phyloP scores from a whole-genome alignment of 2,329 filamentous ascomycete species.

The Alternaria novae-zelandiae region DNA sequence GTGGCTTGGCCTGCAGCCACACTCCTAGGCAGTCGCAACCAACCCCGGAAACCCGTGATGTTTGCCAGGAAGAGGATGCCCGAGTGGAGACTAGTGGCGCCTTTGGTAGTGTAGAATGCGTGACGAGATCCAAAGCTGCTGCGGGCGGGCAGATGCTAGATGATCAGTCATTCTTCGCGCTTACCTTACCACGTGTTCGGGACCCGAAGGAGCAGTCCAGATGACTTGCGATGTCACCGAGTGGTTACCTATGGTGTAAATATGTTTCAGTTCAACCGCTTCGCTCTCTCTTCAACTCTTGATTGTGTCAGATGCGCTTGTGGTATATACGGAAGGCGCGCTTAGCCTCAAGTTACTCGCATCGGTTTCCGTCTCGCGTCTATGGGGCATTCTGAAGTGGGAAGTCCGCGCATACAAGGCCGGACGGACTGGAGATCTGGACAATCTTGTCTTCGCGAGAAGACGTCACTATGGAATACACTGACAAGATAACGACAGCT shows the following conservation, averaged over 20 bases:
- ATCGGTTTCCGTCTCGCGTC: neutral
- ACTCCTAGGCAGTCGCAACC: constrained; percentile 25
- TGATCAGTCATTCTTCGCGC: constrained; percentile 24
- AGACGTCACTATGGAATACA: neutral
- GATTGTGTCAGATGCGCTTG: constrained; percentile 1
- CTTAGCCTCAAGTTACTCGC: neutral
- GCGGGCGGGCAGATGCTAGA: constrained; percentile 11
- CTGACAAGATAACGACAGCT: constrained; percentile 7
- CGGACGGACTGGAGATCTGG: neutral
- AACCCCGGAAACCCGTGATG: constrained; percentile 26
- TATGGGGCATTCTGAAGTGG: neutral
- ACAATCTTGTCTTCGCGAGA: neutral
- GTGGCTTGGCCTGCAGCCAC: constrained; percentile 27
- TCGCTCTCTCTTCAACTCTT: constrained; percentile 11
- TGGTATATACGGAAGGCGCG: neutral
- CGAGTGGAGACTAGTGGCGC: constrained; percentile 7
- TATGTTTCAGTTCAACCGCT: constrained; percentile 33
- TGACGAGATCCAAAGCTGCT: constrained; percentile 3
- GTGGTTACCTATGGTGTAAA: constrained; percentile 40
- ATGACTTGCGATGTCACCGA: constrained; percentile 37
- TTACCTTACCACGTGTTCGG: constrained; percentile 46
- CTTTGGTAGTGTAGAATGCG: constrained; percentile 2
- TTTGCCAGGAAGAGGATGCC: constrained; percentile 2
- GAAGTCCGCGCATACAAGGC: neutral
- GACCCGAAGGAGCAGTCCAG: constrained; percentile 26